Conservation (phyloP, 2,329 filamentous ascomycete species). For the Xylariomycetidae sp. region DNA sequence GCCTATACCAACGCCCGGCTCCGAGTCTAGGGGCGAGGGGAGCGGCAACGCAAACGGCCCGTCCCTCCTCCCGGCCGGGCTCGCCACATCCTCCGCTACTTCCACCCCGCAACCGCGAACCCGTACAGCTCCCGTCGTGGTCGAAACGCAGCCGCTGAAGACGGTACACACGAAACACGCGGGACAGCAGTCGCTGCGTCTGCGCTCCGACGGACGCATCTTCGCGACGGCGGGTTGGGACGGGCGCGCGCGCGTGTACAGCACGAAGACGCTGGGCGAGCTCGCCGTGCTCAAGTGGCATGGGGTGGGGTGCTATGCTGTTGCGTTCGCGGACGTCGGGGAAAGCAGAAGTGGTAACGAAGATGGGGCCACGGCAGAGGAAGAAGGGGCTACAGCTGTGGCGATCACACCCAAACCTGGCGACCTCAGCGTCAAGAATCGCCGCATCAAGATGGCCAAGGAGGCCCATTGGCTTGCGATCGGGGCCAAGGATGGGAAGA, state of each 20-base stretch:
- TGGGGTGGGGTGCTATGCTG: conserved; percentile 75
- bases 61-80: conserved; percentile 25
- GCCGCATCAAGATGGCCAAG: conserved; percentile 57
- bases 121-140: conserved; percentile 3
- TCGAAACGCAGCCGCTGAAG: conserved; percentile 47
- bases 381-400: conserved; percentile 13
- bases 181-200: conserved; percentile 74
- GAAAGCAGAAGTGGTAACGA: conserved; percentile 5
- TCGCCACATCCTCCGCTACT: conserved; percentile 11
- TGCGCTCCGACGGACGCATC: conserved; percentile 75
- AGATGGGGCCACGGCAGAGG: conserved; percentile 2
- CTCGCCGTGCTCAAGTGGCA: conserved; percentile 94
- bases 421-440: conserved; percentile 52
- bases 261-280: conserved; percentile 72
- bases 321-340: conserved; percentile 59
- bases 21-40: conserved; percentile 2
- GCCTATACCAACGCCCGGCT: conserved; percentile 4
- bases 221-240: conserved; percentile 96
- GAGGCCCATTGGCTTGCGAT: conserved; percentile 82
- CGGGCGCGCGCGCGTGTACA: conserved; percentile 72
- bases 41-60: conserved; percentile 11
- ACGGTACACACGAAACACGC: conserved; percentile 74
- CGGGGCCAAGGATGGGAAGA: conserved; percentile 90
- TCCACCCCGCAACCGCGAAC: conserved; percentile 3
- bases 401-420: conserved; percentile 22